Evolutionary conservation across 2,329 filamentous ascomycete species (phyloP).

Genomic region (Nothophaeocryptopus gaeumannii): DNA sequence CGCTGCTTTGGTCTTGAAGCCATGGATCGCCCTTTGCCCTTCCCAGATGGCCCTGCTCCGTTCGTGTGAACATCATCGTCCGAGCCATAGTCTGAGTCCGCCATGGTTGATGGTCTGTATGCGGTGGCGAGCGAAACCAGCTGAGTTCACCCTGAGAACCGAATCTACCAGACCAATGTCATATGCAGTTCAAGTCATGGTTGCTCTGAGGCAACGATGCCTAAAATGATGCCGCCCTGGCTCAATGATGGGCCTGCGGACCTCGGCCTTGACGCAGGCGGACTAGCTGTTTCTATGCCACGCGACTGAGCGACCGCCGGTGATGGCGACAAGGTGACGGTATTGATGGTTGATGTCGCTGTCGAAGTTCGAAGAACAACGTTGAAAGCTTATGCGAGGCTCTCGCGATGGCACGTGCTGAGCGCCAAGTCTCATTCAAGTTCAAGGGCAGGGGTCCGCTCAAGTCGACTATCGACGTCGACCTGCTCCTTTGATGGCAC

Average conservation of each 20-base stretch:
- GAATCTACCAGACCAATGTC: background rate
- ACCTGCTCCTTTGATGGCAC: no score
- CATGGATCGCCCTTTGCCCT: constrained; percentile 19
- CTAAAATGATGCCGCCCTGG: background rate
- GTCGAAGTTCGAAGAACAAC: no score
- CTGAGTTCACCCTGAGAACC: background rate
- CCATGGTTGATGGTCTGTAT: constrained; percentile 20
- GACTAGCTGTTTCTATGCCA: no score
- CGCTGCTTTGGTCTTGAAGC: constrained; percentile 29
- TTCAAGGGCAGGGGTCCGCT: no score
- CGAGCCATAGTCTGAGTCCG: constrained; percentile 32
- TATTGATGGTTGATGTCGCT: no score
- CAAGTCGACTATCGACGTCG: no score
- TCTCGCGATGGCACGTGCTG: no score
- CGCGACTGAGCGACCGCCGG: no score
- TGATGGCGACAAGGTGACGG: no score
- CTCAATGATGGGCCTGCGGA: background rate
- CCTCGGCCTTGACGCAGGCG: background rate
- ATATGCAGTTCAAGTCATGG: background rate
- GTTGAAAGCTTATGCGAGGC: no score
- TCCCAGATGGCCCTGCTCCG: constrained; percentile 9
- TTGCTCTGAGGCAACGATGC: background rate
- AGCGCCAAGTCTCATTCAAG: no score
- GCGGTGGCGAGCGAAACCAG: background rate
- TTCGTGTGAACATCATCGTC: constrained; percentile 26